Percentiles rank a stretch among this genome's conserved stretches.
phyloP scores from a whole-genome alignment of 1,284 basidiomycete genomes.

The Ustilago xerochloae region DNA sequence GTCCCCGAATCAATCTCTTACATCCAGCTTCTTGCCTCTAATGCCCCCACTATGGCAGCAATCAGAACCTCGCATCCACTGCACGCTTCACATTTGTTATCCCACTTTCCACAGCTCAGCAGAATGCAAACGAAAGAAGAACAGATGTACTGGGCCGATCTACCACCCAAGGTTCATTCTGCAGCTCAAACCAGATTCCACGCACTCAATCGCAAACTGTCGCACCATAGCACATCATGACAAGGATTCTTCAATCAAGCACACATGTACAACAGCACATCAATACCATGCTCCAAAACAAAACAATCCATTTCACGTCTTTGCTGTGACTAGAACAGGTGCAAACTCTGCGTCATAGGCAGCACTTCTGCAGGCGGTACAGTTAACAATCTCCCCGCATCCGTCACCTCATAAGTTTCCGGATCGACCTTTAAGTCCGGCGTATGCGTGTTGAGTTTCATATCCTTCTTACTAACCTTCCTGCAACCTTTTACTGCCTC shows the following conservation, averaged over 20 bases:
- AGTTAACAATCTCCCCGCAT: slow-evolving; percentile 52
- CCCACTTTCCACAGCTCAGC: not conserved
- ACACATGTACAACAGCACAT: not conserved
- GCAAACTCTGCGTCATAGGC: slow-evolving; percentile 55
- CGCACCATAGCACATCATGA: not conserved
- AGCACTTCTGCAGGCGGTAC: slow-evolving; percentile 57
- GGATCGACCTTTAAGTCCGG: slow-evolving; percentile 90
- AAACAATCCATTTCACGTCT: not conserved
- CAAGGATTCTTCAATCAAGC: no score
- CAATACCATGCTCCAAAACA: not conserved
- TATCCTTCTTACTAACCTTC: slow-evolving; percentile 81
- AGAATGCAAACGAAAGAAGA: slow-evolving; percentile 12
- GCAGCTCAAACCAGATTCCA: slow-evolving; percentile 7
- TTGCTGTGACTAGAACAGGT: slow-evolving; percentile 26
- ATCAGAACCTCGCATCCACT: slow-evolving; percentile 19
- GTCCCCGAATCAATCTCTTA: slow-evolving; percentile 34
- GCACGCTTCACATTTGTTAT: not conserved
- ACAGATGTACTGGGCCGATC: slow-evolving; percentile 12
- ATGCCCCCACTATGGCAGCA: not conserved
- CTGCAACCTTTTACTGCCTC: slow-evolving; percentile 84
- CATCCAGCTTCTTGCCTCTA: slow-evolving; percentile 14
- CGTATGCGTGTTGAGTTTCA: slow-evolving; percentile 89
- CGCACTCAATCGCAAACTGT: slow-evolving; percentile 4
- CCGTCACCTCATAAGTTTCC: slow-evolving; percentile 75
- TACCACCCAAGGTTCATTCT: slow-evolving; percentile 18